A percentile compares a stretch with the other conserved stretches of the same genome.
phyloP scores from a whole-genome alignment of 31 red algal genomes.

The Bonnemaisonia californica region DNA sequence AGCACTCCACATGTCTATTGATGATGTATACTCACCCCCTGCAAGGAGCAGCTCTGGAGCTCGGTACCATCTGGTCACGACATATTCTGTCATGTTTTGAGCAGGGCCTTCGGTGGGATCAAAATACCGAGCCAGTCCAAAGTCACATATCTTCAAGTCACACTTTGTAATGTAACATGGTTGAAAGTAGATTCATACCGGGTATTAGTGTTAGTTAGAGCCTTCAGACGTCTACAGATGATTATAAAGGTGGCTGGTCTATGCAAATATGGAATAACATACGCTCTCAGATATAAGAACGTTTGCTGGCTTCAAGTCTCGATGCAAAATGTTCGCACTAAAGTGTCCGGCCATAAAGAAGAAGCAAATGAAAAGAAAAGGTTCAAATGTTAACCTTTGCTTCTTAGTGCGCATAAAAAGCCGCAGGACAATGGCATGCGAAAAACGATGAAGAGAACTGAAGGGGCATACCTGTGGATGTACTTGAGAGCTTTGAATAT shows the following conservation, averaged over 20 bases:
- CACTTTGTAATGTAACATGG: constrained; percentile 34
- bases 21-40: constrained; percentile 65
- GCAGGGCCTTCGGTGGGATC: constrained; percentile 51
- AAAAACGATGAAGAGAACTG: too few relatives aligned
- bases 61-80: constrained; percentile 95
- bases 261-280: too few relatives aligned
- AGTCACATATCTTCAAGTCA: constrained; percentile 90
- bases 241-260: too few relatives aligned
- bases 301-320: constrained; percentile 82
- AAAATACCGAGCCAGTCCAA: constrained; percentile 90
- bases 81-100: constrained; percentile 85
- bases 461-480: constrained; percentile 73
- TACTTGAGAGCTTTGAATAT: constrained; percentile 80
- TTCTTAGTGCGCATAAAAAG: too few relatives aligned
- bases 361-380: not conserved
- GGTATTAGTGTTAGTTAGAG: too few relatives aligned
- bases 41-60: constrained; percentile 93
- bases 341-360: not conserved
- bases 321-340: constrained; percentile 71
- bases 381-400: too few relatives aligned
- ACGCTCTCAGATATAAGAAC: constrained; percentile 68
- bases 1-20: constrained; percentile 91
- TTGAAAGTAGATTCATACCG: too few relatives aligned
- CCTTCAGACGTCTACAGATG: too few relatives aligned
- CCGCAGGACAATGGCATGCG: too few relatives aligned